Conservation (phyloP, 305 asterid genomes). For the Fraxinus sp. region DNA sequence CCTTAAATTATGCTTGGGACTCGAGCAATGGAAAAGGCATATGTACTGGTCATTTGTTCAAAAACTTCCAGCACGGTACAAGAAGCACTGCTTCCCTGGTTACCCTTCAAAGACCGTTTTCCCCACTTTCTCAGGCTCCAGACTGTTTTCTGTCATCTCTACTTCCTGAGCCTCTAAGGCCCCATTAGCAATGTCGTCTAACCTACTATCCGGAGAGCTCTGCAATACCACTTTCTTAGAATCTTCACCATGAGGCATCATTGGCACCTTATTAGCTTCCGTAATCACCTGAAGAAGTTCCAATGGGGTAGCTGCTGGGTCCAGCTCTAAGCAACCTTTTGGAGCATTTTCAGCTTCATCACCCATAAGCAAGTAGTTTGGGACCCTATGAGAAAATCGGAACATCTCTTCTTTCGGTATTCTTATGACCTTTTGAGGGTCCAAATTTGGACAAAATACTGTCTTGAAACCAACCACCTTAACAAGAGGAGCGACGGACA, state of each 20-base stretch:
- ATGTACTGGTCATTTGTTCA: conserved; percentile 10
- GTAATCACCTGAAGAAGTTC: conserved; percentile 64
- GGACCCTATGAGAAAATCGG: conserved; percentile 81
- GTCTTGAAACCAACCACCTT: conserved; percentile 83
- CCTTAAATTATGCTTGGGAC: conserved; percentile 12
- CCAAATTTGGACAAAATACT: conserved; percentile 57
- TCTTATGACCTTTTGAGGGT: conserved; percentile 42
- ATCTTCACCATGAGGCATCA: neutral
- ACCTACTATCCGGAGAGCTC: neutral
- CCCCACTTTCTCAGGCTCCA: conserved; percentile 1
- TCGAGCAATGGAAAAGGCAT: conserved; percentile 28
- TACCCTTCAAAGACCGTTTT: neutral
- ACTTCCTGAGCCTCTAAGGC: conserved; percentile 12
- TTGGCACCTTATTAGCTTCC: conserved; percentile 23
- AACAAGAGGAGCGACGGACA: conserved; percentile 62
- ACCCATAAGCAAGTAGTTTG: conserved; percentile 56
- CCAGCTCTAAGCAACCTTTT: conserved; percentile 78
- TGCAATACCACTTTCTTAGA: conserved; percentile 18
- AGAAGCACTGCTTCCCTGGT: conserved; percentile 5
- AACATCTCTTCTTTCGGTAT: conserved; percentile 81
- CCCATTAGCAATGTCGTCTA: conserved; percentile 13
- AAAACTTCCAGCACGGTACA: neutral
- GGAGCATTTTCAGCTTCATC: conserved; percentile 64
- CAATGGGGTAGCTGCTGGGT: conserved; percentile 87
- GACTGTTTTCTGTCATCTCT: conserved; percentile 6